Conservation (phyloP, 2,329 filamentous ascomycete species). For the Coniochaeta prunicola region DNA sequence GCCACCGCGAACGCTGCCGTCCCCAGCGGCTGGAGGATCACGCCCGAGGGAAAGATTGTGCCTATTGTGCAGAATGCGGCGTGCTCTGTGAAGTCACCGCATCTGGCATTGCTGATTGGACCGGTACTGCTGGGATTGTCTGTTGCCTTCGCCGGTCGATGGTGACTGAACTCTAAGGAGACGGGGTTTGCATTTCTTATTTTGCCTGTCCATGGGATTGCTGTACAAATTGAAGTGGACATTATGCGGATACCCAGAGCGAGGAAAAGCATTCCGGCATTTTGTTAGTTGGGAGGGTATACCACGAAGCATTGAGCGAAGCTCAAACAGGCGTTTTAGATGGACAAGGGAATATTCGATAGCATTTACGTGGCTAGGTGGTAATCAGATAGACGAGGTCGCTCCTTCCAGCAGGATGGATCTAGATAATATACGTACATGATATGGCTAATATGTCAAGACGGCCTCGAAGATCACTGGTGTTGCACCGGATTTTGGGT, state of each 20-base stretch:
- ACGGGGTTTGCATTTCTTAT: not conserved
- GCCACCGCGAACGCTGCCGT: slow-evolving; percentile 49
- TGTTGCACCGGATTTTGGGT: too few species aligned
- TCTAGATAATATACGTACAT: not conserved
- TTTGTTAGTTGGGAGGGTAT: not conserved
- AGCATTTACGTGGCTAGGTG: not conserved
- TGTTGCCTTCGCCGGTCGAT: slow-evolving; percentile 4
- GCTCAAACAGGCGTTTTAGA: slow-evolving; percentile 1
- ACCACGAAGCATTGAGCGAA: not conserved
- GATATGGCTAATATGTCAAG: too few species aligned
- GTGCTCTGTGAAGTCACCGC: not conserved
- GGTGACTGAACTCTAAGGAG: not conserved
- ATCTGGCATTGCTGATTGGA: not conserved
- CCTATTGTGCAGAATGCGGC: slow-evolving; percentile 38
- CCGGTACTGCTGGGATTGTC: not conserved
- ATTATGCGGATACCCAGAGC: not conserved
- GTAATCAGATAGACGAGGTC: not conserved
- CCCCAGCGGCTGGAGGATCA: slow-evolving; percentile 76
- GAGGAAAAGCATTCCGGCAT: not conserved
- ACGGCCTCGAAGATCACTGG: too few species aligned
- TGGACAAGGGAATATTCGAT: not conserved
- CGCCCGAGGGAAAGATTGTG: slow-evolving; percentile 69
- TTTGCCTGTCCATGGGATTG: too few species aligned
- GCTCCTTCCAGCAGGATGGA: not conserved
- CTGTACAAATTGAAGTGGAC: not conserved